phyloP scores from a whole-genome alignment of 495 filamentous ascomycete species.

The Xylaria cubensis region DNA sequence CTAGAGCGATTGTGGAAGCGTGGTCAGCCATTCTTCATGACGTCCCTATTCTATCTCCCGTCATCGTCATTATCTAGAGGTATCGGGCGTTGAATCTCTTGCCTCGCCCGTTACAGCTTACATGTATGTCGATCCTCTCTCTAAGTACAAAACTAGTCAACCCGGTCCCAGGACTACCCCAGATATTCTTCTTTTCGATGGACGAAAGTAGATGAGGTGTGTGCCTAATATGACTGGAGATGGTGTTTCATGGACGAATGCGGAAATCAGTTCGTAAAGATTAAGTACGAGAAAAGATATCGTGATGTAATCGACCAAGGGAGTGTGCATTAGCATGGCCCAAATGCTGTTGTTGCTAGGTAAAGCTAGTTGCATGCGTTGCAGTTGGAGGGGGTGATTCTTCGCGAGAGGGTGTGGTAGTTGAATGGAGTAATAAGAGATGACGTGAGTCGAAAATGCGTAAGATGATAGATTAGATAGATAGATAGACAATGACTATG shows the following conservation, averaged over 20 bases:
- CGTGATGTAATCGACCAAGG: conserved; percentile 17
- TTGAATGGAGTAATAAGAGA: not conserved
- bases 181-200: not conserved
- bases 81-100: not conserved
- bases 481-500: not conserved
- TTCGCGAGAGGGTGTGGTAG: conserved; percentile 23
- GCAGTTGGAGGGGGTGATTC: not conserved
- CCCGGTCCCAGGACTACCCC: not conserved
- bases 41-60: not conserved
- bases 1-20: not conserved
- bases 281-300: conserved; percentile 17
- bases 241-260: conserved; percentile 20
- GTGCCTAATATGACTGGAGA: conserved; percentile 18
- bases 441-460: conserved; percentile 15
- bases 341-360: conserved; percentile 8
- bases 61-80: not conserved
- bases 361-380: conserved; percentile 14
- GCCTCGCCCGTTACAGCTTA: conserved; percentile 3
- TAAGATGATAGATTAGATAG: conserved; percentile 2
- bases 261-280: conserved; percentile 11
- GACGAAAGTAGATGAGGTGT: conserved; percentile 12
- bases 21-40: not conserved
- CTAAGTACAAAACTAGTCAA: not conserved
- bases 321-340: not conserved
- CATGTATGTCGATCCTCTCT: not conserved